Evolutionary conservation across 148 eudicot genomes (phyloP).

Genomic region (Dysphania ambrosioides): DNA sequence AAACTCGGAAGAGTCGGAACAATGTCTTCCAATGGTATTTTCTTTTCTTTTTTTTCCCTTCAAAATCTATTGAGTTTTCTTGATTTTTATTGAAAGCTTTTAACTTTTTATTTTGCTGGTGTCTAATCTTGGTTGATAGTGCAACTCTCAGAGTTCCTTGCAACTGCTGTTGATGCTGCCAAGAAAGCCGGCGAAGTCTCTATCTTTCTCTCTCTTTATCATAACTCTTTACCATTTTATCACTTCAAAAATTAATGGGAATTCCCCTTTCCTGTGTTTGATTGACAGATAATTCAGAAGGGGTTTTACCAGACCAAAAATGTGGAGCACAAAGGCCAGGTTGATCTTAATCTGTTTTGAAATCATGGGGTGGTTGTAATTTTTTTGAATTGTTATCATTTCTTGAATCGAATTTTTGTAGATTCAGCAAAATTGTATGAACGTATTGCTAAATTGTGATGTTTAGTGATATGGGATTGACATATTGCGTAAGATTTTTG

Average conservation of each 20-base stretch:
- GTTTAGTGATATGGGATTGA: neutral
- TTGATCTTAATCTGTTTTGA: constrained; percentile 10
- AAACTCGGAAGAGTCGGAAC: neutral
- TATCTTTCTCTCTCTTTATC: neutral
- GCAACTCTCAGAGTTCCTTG: constrained; percentile 35
- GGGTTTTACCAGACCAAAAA: constrained; percentile 68
- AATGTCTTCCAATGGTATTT: constrained; percentile 17
- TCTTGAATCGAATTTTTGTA: neutral
- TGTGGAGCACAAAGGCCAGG: constrained; percentile 93
- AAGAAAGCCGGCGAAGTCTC: constrained; percentile 49
- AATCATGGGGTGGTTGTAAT: neutral
- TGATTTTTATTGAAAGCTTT: neutral
- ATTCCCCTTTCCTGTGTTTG: neutral
- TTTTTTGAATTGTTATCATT: neutral
- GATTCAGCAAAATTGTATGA: neutral
- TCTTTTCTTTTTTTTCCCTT: neutral
- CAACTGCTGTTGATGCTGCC: constrained; percentile 47
- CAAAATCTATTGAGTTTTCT: neutral
- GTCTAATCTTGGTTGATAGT: constrained; percentile 8
- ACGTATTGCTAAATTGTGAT: constrained; percentile 2
- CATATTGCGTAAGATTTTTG: neutral
- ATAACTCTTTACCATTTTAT: neutral
- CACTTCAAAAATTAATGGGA: neutral
- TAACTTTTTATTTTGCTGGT: neutral
- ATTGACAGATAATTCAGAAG: constrained; percentile 53